Conservation (phyloP, 805 yeast genomes). For the Myxozyma monticola region DNA sequence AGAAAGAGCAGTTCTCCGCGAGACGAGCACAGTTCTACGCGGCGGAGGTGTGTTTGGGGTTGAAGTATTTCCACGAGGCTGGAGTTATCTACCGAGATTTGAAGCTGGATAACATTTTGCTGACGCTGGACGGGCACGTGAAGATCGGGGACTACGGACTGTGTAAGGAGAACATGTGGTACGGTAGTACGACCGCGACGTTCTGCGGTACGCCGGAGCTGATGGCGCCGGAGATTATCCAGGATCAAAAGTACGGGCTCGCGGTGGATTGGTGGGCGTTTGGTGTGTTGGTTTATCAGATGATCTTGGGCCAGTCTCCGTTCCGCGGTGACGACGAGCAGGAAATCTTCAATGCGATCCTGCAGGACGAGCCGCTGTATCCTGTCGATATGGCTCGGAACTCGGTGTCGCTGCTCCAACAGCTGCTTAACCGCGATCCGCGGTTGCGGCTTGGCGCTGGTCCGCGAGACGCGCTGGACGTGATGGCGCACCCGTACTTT, state of each 20-base stretch:
- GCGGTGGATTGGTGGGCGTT: conserved; percentile 99
- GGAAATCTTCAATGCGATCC: conserved; percentile 93
- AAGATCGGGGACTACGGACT: conserved; percentile 97
- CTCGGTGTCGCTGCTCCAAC: conserved; percentile 90
- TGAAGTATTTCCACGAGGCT: conserved; percentile 90
- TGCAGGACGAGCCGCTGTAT: conserved; percentile 93
- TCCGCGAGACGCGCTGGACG: conserved; percentile 83
- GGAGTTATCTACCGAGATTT: conserved; percentile 96
- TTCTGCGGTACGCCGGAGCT: conserved; percentile 99
- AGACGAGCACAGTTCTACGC: conserved; percentile 96
- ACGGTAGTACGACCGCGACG: conserved; percentile 81
- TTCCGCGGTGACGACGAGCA: conserved; percentile 97
- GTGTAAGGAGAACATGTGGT: conserved; percentile 92
- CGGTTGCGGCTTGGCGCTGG: conserved; percentile 80
- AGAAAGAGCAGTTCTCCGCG: conserved; percentile 82
- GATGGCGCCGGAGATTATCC: conserved; percentile 97
- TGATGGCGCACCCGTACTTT: conserved; percentile 95
- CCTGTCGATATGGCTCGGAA: conserved; percentile 98
- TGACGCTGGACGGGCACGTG: conserved; percentile 89
- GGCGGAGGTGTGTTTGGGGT: conserved; percentile 88
- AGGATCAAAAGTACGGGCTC: conserved; percentile 88
- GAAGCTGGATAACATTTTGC: conserved; percentile 88
- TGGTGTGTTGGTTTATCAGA: conserved; percentile 93
- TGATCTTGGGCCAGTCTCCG: conserved; percentile 95
- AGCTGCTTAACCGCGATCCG: conserved; percentile 88